phyloP scores from a whole-genome alignment of 2,329 filamentous ascomycete genomes.

The Sphaerulina musiva region DNA sequence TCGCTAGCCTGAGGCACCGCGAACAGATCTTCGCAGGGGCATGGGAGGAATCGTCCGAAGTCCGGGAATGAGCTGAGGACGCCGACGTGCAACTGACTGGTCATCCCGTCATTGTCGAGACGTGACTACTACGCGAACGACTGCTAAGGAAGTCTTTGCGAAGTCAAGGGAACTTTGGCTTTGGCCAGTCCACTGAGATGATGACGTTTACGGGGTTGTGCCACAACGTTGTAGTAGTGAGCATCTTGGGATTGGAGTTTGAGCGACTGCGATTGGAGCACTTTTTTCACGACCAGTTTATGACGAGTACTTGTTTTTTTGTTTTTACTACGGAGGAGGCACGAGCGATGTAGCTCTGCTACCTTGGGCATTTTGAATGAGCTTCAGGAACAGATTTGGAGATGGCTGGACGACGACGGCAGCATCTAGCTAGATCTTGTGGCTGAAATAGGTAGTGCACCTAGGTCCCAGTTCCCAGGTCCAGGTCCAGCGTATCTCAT shows the following conservation, averaged over 20 bases:
- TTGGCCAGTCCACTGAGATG: not conserved
- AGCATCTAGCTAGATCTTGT: not conserved
- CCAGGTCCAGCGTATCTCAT: no score
- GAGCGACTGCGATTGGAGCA: not conserved
- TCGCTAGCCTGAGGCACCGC: slow-evolving; percentile 10
- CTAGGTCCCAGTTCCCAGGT: not conserved
- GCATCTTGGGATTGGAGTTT: not conserved
- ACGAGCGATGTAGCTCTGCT: not conserved
- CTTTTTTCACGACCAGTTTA: not conserved
- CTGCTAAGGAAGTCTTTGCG: no score
- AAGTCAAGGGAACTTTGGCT: not conserved
- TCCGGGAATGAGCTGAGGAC: not conserved
- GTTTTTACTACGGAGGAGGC: not conserved
- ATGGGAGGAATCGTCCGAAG: not conserved
- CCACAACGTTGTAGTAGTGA: no score
- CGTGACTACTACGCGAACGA: no score
- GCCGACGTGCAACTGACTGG: no score
- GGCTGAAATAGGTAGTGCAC: not conserved
- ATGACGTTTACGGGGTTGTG: not conserved
- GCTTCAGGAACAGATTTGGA: not conserved
- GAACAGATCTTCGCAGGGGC: not conserved
- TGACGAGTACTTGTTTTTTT: not conserved
- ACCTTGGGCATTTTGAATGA: not conserved
- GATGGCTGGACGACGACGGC: not conserved
- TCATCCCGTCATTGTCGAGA: no score